phyloP scores from a whole-genome alignment of 768 basidiomycete species.

The Royoungia palumana region DNA sequence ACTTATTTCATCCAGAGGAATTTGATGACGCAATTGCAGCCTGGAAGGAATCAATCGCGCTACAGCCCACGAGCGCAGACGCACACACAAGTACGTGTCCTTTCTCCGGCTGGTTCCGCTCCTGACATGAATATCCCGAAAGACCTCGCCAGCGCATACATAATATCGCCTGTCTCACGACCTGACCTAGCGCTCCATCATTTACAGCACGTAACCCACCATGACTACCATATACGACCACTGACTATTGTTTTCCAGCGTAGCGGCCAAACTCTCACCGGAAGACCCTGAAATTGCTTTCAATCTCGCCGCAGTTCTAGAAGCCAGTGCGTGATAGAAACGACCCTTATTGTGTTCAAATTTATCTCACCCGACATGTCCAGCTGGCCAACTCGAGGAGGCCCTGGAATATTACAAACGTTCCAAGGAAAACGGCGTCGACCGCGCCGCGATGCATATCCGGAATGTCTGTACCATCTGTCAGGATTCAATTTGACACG shows the following conservation, averaged over 20 bases:
- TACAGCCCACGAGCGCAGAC: slow-evolving; percentile 82
- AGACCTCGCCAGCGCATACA: slow-evolving; percentile 90
- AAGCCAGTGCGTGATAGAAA: slow-evolving; percentile 64
- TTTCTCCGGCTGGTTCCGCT: slow-evolving; percentile 16
- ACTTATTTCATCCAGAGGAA: slow-evolving; percentile 55
- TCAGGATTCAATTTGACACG: slow-evolving; percentile 16
- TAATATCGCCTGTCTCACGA: slow-evolving; percentile 72
- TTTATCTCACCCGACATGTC: slow-evolving; percentile 26
- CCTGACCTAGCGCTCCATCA: slow-evolving; percentile 87
- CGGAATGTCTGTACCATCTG: slow-evolving; percentile 58
- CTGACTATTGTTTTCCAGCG: slow-evolving; percentile 48
- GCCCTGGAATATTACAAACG: slow-evolving; percentile 79
- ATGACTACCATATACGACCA: slow-evolving; percentile 28
- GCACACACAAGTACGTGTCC: slow-evolving; percentile 74
- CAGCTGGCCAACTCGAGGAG: slow-evolving; percentile 78
- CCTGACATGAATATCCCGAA: slow-evolving; percentile 23
- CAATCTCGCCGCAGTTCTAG: slow-evolving; percentile 86
- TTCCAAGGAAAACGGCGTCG: slow-evolving; percentile 73
- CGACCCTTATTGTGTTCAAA: slow-evolving; percentile 35
- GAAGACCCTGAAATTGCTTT: slow-evolving; percentile 91
- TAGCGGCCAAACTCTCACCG: slow-evolving; percentile 78
- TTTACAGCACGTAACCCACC: slow-evolving; percentile 54
- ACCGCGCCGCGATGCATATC: slow-evolving; percentile 78
- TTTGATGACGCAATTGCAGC: slow-evolving; percentile 81
- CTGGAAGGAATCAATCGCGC: slow-evolving; percentile 80